A percentile compares a stretch with the other conserved stretches of the same genome.
Conservation (phyloP, 2,329 filamentous ascomycete genomes). For the Fusarium sp. region DNA sequence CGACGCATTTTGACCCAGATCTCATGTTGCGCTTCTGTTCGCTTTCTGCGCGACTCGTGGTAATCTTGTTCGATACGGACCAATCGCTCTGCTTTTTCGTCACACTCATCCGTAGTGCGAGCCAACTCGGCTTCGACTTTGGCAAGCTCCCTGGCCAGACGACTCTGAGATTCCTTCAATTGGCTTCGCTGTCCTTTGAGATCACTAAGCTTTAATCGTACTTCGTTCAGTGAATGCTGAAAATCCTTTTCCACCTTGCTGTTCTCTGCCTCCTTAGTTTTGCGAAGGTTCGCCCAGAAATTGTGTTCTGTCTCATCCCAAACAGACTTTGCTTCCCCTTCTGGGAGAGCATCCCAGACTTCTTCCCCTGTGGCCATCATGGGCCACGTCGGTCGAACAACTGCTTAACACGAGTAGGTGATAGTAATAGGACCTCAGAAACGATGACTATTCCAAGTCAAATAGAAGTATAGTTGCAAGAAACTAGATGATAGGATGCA, state of each 20-base stretch:
- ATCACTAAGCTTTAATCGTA: constrained; percentile 47
- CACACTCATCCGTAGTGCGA: constrained; percentile 46
- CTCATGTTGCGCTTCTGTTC: constrained; percentile 47
- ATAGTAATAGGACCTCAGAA: background rate
- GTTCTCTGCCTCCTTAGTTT: constrained; percentile 42
- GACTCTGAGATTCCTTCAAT: constrained; percentile 46
- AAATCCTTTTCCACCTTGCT: constrained; percentile 44
- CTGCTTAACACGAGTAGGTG: background rate
- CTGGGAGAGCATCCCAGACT: constrained; percentile 49
- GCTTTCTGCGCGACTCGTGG: constrained; percentile 45
- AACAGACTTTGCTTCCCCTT: constrained; percentile 50
- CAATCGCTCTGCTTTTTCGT: constrained; percentile 52
- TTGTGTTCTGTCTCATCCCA: constrained; percentile 54
- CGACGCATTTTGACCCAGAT: constrained; percentile 49
- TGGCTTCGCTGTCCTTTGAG: constrained; percentile 47
- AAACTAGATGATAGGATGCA: constrained; percentile 16
- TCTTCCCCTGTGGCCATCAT: constrained; percentile 43
- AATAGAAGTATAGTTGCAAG: background rate
- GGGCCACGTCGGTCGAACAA: constrained; percentile 5
- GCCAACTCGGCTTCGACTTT: constrained; percentile 55
- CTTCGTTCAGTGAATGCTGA: constrained; percentile 42
- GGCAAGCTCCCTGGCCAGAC: constrained; percentile 49
- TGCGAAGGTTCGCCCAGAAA: constrained; percentile 50
- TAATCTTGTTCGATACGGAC: constrained; percentile 50
- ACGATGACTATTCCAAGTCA: background rate